Conservation (phyloP, 352 stramenopile genomes). For the Pythium brassicae region DNA sequence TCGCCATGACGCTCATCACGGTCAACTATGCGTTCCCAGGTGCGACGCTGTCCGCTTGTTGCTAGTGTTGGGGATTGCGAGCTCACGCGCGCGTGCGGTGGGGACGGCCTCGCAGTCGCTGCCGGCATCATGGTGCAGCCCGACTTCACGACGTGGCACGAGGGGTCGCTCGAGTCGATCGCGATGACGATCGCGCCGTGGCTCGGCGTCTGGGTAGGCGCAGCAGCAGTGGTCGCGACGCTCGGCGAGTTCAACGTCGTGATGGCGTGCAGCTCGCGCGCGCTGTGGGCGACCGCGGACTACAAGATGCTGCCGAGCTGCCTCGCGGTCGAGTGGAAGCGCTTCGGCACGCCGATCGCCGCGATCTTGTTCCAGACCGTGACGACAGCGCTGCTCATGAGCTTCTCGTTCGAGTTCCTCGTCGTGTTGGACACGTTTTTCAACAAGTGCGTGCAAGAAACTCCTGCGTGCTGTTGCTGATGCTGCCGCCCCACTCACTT, state of each 20-base stretch:
- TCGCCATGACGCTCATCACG: constrained; percentile 78
- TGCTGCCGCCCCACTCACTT: no score
- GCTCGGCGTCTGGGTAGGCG: constrained; percentile 79
- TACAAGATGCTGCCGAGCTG: constrained; percentile 81
- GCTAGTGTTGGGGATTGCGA: neutral
- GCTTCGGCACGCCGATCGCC: constrained; percentile 75
- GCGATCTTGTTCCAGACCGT: constrained; percentile 71
- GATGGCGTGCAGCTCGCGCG: constrained; percentile 79
- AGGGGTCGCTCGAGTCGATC: constrained; percentile 73
- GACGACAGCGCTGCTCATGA: constrained; percentile 80
- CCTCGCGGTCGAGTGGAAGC: constrained; percentile 59
- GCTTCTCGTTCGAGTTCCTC: constrained; percentile 78
- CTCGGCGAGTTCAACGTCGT: constrained; percentile 86
- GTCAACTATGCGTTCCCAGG: constrained; percentile 84
- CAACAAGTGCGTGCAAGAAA: constrained; percentile 66
- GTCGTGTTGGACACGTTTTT: constrained; percentile 84
- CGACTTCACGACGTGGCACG: constrained; percentile 64
- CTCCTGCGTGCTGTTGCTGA: neutral
- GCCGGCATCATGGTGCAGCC: constrained; percentile 74
- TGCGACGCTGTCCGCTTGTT: constrained; percentile 10
- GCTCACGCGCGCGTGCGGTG: no score
- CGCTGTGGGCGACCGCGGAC: constrained; percentile 75
- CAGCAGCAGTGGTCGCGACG: constrained; percentile 69
- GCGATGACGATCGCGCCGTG: constrained; percentile 67
- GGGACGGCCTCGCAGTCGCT: constrained; percentile 28